phyloP scores from a whole-genome alignment of 768 basidiomycete genomes.

The Hericium erinaceus region DNA sequence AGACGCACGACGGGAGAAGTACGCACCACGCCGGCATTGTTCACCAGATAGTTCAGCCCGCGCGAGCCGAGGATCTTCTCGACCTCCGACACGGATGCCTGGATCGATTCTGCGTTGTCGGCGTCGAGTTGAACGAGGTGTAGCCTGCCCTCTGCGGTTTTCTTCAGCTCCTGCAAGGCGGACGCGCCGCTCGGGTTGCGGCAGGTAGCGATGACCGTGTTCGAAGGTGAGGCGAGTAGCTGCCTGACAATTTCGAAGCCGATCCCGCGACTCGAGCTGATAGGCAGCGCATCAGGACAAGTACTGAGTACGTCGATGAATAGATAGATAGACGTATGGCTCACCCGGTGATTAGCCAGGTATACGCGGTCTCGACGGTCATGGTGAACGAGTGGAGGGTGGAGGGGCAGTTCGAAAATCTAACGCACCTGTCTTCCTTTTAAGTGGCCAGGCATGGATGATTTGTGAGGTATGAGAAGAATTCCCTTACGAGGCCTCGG shows the following conservation, averaged over 20 bases:
- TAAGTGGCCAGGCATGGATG: no score
- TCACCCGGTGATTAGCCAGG: constrained; percentile 20
- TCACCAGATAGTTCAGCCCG: constrained; percentile 31
- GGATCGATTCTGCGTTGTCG: constrained; percentile 19
- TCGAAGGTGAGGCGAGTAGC: constrained; percentile 15
- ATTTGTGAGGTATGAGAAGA: no score
- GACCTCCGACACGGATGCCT: constrained; percentile 15
- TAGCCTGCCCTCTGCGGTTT: constrained; percentile 19
- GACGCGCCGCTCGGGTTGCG: constrained; percentile 18
- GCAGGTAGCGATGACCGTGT: constrained; percentile 23
- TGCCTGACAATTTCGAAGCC: constrained; percentile 21
- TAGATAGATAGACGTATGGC: background rate
- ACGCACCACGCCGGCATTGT: constrained; percentile 30
- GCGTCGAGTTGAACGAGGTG: constrained; percentile 27
- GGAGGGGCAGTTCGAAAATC: no score
- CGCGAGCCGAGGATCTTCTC: constrained; percentile 18
- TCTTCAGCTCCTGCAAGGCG: constrained; percentile 15
- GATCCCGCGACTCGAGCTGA: constrained; percentile 22
- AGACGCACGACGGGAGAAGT: background rate
- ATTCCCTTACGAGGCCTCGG: no score
- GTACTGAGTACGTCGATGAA: background rate
- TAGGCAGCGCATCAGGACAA: background rate
- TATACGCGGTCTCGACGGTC: background rate
- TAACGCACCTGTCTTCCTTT: no score
- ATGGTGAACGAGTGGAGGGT: no score